Base-by-base conservation (phyloP, 2,329 filamentous ascomycete species). In the Coniochaeta sp. region DNA sequence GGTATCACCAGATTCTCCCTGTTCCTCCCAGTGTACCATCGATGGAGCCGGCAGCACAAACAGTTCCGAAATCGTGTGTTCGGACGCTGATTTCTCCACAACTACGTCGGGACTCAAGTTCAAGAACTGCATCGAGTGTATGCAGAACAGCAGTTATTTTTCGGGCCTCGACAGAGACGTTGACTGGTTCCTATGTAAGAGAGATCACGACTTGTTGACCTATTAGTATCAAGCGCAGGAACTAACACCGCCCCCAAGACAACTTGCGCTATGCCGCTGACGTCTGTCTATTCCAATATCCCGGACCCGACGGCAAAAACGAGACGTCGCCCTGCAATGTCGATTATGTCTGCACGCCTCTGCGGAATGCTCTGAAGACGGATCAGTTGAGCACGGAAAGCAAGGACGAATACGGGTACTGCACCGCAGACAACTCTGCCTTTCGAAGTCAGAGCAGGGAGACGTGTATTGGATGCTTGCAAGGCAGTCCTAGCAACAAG, bases 331-430 rank as follows among this genome's bases (percentile, higher is more conserved):
- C 46, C 12, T 48, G 46, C n/a, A 18, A 31, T 27, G 26, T 24
- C 18, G 46, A 31, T 27, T 48, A 48, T 33, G 46, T 33, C 18
- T 48, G 46, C 28, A 48, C 31, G n/a, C 46, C 46, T 16, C 46
- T 48, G 10, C 18, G 22, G 26, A 22, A 3, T 20, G 46, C 46
- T 3, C 30, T 48, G 7, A n/a, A 8, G 46, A 33, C 30, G 27
- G 46, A 48, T n/a, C 31, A 22, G 27, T 32, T 48, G 46, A 24
- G 18, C 18, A 48, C 46, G 12, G 46, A 9, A 31, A n/a, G 18
- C 27, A 20, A 27, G 27, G 32, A 18, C 46, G 46, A 33, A 20
- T 18, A 16, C 30, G 46, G 27, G 13, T 46, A 46, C 26, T 46
- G 42, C 42, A 46, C 42, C 26, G 42, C 42, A 30, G 42, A 46